phyloP scores from a whole-genome alignment of 2,329 filamentous ascomycete species.

The Phaeosphaeria sp. region DNA sequence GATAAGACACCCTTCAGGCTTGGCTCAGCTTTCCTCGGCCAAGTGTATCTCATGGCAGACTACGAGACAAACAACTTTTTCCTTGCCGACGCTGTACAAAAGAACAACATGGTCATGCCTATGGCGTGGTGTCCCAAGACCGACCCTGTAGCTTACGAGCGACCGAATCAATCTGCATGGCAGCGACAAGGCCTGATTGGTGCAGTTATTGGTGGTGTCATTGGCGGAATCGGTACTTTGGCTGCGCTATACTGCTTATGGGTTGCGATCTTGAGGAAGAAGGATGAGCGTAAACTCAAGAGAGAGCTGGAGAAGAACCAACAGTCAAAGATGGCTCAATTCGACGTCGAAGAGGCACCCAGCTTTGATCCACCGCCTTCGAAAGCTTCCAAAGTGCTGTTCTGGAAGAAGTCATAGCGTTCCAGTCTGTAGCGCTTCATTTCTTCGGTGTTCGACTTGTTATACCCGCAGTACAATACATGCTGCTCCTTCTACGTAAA shows the following conservation, averaged over 20 bases:
- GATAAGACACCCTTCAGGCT: constrained; percentile 45
- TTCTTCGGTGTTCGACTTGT: neutral
- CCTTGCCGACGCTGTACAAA: constrained; percentile 49
- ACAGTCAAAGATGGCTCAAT: constrained; percentile 38
- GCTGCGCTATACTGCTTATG: constrained; percentile 38
- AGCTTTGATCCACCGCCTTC: constrained; percentile 41
- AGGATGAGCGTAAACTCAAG: constrained; percentile 35
- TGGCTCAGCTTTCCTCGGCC: constrained; percentile 49
- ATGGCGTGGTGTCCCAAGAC: constrained; percentile 49
- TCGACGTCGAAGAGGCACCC: constrained; percentile 41
- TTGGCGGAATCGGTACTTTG: constrained; percentile 43
- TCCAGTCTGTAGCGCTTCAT: neutral
- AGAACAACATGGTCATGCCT: constrained; percentile 51
- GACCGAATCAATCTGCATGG: constrained; percentile 37
- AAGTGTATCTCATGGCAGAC: constrained; percentile 54
- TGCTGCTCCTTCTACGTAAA: neutral
- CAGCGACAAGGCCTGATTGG: constrained; percentile 45
- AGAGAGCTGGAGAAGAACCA: constrained; percentile 33
- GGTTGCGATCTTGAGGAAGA: constrained; percentile 35
- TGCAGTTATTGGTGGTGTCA: constrained; percentile 47
- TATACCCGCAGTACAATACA: constrained; percentile 17
- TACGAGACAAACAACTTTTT: constrained; percentile 50
- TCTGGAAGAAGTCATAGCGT: constrained; percentile 40
- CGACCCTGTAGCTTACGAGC: constrained; percentile 42
- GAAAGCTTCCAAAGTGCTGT: constrained; percentile 31